Conservation (phyloP, 208 protist species). For the Vickermania ingenoplastis region DNA sequence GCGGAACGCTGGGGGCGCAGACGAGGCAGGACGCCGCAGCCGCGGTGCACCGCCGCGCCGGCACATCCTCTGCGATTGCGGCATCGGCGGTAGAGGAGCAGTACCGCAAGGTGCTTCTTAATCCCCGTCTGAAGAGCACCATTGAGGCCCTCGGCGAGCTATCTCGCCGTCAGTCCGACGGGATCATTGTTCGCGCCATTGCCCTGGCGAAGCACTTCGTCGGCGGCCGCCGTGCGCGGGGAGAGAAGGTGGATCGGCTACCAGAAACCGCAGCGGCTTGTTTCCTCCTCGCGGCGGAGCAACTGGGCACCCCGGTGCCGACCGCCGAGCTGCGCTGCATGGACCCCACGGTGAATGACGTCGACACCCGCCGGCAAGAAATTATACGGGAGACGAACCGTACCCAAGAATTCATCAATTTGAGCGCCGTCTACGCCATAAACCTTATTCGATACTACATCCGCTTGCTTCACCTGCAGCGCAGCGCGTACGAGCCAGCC, state of each 20-base stretch:
- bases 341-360: constrained; percentile 41
- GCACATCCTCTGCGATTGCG: not conserved
- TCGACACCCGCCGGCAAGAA: constrained; percentile 41
- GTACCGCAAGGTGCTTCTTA: constrained; percentile 29
- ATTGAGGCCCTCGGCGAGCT: constrained; percentile 49
- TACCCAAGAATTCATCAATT: constrained; percentile 16
- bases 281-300: constrained; percentile 56
- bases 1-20: not conserved
- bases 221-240: constrained; percentile 35
- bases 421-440: constrained; percentile 22
- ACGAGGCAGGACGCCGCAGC: not conserved
- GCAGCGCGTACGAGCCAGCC: constrained; percentile 41
- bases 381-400: constrained; percentile 30
- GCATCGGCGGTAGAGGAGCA: constrained; percentile 5
- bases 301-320: constrained; percentile 40
- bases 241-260: constrained; percentile 33
- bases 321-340: constrained; percentile 49
- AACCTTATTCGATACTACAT: constrained; percentile 57
- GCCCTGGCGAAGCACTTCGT: constrained; percentile 41
- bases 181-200: constrained; percentile 27
- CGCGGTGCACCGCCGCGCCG: not conserved
- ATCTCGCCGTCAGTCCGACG: constrained; percentile 22
- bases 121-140: constrained; percentile 28
- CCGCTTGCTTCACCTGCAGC: constrained; percentile 40
- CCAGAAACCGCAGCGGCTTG: constrained; percentile 55